phyloP scores from a whole-genome alignment of 1,284 basidiomycete genomes.

The Trametes sp. region DNA sequence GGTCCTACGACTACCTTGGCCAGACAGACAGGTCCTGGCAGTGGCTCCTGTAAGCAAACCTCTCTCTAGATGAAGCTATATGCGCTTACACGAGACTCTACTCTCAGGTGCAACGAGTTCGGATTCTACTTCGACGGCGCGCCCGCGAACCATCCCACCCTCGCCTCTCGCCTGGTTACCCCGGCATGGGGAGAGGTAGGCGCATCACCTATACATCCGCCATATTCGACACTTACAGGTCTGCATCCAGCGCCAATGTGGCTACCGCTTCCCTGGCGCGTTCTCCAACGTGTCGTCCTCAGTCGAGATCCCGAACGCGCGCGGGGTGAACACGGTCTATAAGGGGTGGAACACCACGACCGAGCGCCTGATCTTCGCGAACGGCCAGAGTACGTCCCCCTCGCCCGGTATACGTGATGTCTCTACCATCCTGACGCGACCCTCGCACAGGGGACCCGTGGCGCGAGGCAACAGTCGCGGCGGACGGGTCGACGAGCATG shows the following conservation, averaged over 20 bases:
- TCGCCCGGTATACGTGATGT: background rate
- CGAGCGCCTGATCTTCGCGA: constrained; percentile 69
- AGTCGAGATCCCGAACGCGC: constrained; percentile 43
- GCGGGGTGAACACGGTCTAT: constrained; percentile 55
- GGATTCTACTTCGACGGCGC: constrained; percentile 66
- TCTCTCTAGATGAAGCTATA: too few relatives aligned
- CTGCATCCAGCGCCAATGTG: constrained; percentile 60
- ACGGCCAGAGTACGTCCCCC: constrained; percentile 60
- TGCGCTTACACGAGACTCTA: background rate
- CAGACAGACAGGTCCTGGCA: constrained; percentile 61
- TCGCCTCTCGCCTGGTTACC: constrained; percentile 63
- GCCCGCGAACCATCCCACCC: constrained; percentile 52
- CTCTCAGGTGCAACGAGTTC: constrained; percentile 64
- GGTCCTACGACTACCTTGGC: constrained; percentile 56
- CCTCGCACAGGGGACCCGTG: constrained; percentile 64
- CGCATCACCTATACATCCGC: constrained; percentile 4
- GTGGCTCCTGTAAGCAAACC: constrained; percentile 56
- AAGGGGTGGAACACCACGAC: constrained; percentile 65
- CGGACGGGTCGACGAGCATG: constrained; percentile 48
- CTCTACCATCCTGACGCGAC: background rate
- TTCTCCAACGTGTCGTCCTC: constrained; percentile 41
- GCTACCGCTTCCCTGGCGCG: constrained; percentile 59
- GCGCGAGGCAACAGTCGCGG: constrained; percentile 70
- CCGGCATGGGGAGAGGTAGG: constrained; percentile 60
- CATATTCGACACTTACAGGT: constrained; percentile 17